phyloP scores from a whole-genome alignment of 1,284 basidiomycete species.

The Malassezia yamatoensis region DNA sequence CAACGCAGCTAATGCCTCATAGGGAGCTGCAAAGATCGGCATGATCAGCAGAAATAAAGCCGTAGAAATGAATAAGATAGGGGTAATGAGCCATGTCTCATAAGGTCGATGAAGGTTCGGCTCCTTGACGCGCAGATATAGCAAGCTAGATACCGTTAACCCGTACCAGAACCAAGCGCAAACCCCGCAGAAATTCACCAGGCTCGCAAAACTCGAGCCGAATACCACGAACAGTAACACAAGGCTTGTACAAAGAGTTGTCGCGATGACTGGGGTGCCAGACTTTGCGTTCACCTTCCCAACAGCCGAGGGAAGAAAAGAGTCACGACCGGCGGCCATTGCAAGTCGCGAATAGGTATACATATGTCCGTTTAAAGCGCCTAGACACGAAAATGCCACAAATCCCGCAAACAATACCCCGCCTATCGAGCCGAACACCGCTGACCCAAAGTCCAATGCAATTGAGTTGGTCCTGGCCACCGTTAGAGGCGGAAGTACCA shows the following conservation, averaged over 20 bases:
- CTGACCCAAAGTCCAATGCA: conserved; percentile 76
- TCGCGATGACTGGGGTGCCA: conserved; percentile 28
- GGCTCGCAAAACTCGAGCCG: conserved; percentile 50
- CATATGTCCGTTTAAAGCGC: conserved; percentile 32
- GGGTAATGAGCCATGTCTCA: conserved; percentile 72
- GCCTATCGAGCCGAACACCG: conserved; percentile 71
- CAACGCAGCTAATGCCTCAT: conserved; percentile 53
- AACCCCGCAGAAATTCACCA: conserved; percentile 53
- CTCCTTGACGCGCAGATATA: conserved; percentile 81
- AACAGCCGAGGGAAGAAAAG: conserved; percentile 56
- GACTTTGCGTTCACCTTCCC: conserved; percentile 21
- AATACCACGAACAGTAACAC: conserved; percentile 51
- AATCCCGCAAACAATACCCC: conserved; percentile 74
- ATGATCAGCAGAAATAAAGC: conserved; percentile 86
- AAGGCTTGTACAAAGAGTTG: conserved; percentile 48
- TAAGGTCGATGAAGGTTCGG: conserved; percentile 66
- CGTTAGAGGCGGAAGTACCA: conserved; percentile 67
- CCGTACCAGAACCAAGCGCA: conserved; percentile 43
- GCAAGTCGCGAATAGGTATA: conserved; percentile 61
- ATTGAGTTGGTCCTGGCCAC: conserved; percentile 64
- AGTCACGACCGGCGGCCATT: conserved; percentile 75
- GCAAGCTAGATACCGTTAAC: conserved; percentile 60
- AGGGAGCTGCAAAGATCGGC: conserved; percentile 85
- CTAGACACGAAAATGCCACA: conserved; percentile 74
- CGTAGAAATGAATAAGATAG: conserved; percentile 78